Evolutionary conservation across 2,329 filamentous ascomycete genomes (phyloP).

Genomic region (Talaromyces piceae): DNA sequence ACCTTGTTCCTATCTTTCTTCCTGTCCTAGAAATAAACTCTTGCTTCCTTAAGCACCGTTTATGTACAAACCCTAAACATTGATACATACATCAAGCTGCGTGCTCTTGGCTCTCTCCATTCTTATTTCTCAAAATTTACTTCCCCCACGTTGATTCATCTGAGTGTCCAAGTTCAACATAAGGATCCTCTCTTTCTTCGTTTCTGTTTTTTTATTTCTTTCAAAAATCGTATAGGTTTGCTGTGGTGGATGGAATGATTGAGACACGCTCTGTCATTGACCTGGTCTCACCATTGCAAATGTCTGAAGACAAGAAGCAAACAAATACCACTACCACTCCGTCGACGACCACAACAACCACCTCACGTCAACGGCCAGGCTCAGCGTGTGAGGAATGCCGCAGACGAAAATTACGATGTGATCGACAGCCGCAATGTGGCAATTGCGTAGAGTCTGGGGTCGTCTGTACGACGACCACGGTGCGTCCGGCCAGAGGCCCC

Average conservation of each 20-base stretch:
- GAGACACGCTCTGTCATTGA: slow-evolving; percentile 6
- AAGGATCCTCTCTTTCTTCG: too few species aligned
- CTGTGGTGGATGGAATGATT: slow-evolving; percentile 2
- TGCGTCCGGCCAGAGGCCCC: slow-evolving; percentile 57
- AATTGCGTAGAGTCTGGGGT: slow-evolving; percentile 57
- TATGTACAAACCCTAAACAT: neutral
- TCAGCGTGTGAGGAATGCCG: slow-evolving; percentile 83
- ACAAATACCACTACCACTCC: neutral
- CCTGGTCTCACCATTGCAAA: slow-evolving; percentile 2
- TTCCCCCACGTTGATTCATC: too few species aligned
- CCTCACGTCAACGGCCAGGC: slow-evolving; percentile 21
- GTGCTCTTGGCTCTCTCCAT: neutral
- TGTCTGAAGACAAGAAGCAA: slow-evolving; percentile 9
- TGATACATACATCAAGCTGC: neutral
- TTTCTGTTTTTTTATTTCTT: neutral
- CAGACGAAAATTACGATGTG: slow-evolving; percentile 85
- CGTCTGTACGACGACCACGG: slow-evolving; percentile 21
- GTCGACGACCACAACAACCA: neutral
- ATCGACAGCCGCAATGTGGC: slow-evolving; percentile 75
- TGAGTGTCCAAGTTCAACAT: neutral
- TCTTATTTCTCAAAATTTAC: neutral
- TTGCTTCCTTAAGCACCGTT: neutral
- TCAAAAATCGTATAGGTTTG: too few species aligned
- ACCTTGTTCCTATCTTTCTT: neutral
- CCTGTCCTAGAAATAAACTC: neutral